Evolutionary conservation across 441 rosid species (phyloP).

Genomic region (Populus hybrid): DNA sequence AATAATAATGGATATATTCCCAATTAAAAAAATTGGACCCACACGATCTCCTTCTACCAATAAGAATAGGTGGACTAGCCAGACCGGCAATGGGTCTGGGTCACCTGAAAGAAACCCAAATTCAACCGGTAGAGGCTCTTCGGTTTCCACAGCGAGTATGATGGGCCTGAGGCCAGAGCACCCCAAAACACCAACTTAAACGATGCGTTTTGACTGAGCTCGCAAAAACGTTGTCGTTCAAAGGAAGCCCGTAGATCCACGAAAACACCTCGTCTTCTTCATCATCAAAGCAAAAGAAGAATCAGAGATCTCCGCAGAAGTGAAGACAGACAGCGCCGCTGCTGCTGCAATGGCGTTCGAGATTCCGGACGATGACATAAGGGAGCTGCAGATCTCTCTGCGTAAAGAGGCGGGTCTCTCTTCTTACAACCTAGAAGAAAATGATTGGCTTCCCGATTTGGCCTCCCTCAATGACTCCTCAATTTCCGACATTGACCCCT

Average conservation of each 20-base stretch:
- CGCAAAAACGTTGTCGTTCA: neutral
- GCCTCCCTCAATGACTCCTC: conserved; percentile 48
- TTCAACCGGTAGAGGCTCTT: neutral
- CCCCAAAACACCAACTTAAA: neutral
- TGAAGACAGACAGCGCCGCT: neutral
- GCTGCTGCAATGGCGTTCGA: conserved; percentile 45
- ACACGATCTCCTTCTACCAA: too few species aligned
- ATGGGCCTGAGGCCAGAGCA: neutral
- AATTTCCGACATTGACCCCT: conserved; percentile 55
- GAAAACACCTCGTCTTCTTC: neutral
- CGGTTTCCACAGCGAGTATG: neutral
- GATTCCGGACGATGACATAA: conserved; percentile 56
- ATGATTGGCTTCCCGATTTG: conserved; percentile 32
- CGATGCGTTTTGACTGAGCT: neutral
- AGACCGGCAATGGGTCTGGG: too few species aligned
- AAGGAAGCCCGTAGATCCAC: neutral
- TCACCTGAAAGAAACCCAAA: too few species aligned
- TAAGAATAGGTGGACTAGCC: too few species aligned
- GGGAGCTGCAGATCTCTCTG: conserved; percentile 53
- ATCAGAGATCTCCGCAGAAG: neutral
- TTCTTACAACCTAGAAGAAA: conserved; percentile 42
- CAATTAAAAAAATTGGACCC: too few species aligned
- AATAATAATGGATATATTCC: too few species aligned
- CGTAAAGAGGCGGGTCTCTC: conserved; percentile 58
- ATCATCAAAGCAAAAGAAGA: neutral